Percentiles rank a stretch among this genome's conserved stretches.
Conservation (phyloP, 169 alveolate genomes). For the Cryptosporidium ubiquitum region DNA sequence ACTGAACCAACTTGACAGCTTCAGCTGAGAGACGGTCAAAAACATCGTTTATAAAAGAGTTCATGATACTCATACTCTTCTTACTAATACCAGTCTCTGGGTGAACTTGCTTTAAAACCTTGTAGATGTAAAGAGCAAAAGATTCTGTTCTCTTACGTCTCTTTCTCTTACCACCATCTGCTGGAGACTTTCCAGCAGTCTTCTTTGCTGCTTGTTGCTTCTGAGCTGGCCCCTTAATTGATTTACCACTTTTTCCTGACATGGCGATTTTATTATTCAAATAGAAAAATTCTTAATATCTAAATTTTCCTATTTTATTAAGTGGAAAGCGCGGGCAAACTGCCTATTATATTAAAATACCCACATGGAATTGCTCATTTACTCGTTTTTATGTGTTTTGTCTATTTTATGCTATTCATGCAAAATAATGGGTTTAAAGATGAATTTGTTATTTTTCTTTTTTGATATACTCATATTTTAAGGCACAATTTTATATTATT, state of each 20-base stretch:
- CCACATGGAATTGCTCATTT: constrained; percentile 39
- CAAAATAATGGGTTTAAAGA: background rate
- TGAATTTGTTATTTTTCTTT: background rate
- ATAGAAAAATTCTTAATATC: constrained; percentile 22
- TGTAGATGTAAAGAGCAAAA: constrained; percentile 97
- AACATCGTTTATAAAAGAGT: constrained; percentile 97
- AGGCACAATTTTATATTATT: no score
- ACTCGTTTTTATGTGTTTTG: constrained; percentile 25
- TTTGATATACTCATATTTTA: background rate
- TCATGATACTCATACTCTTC: constrained; percentile 99
- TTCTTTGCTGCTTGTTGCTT: constrained; percentile 89
- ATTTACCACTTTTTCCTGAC: constrained; percentile 85
- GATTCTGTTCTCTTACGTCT: constrained; percentile 95
- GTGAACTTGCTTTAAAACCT: constrained; percentile 98
- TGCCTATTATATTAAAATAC: background rate
- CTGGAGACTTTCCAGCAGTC: constrained; percentile 88
- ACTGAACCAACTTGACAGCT: constrained; percentile 95
- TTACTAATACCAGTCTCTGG: constrained; percentile 98
- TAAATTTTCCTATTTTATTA: constrained; percentile 2
- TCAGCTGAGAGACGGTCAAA: constrained; percentile 97
- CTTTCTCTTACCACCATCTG: constrained; percentile 88
- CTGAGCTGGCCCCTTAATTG: constrained; percentile 83
- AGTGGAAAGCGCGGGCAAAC: constrained; percentile 74
- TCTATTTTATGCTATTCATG: constrained; percentile 21
- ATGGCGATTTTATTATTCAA: constrained; percentile 74